Base-by-base conservation (phyloP, 495 filamentous ascomycete species). In the Podospora comata region DNA sequence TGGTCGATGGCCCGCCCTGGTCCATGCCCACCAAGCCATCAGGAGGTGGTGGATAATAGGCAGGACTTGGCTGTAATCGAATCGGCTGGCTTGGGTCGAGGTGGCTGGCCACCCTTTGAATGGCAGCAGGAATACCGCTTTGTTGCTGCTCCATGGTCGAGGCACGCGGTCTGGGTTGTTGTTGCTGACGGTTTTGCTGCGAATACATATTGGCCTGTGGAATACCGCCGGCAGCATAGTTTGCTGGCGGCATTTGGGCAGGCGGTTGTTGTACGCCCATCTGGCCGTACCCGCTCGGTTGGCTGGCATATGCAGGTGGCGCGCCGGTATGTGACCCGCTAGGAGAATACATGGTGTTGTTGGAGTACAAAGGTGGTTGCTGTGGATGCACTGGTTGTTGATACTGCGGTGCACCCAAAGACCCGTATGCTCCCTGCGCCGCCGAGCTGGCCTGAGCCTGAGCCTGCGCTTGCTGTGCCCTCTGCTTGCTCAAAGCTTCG, bases 71-170 rank as follows among this genome's bases (percentile, higher is more conserved):
- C 75, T 99, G 96, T 54, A 97, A 78, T 58, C 96, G 85, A 74
- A 99, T 98, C 0, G 96, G 96, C 44, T 93, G 92, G 67, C 87
- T 97, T 5, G 96, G 96, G 75, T 99, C 94, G 62, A 99, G 88
- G 77, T 97, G 95, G 75, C 92, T 96, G 13, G 94, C 94, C n/a
- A 98, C 95, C 67, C 96, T 83, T 75, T 99, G 96, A 64, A 99
- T 93, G 0, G 93, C 89, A 11, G 92, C 86, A 0, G 96, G 96
- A 65, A 99, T 94, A 6, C 95, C 94, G 65, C 90, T 91, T 74
- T 91, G 89, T 72, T 96, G 91, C 68, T 93, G 92, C 74, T 97
- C 94, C 88, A 97, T 92, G 7, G 96, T 99, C 48, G 94, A 93
- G 15, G 96, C 94, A 65, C 96, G 89, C 80, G 97, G 94, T 26